These are phyloP conservation scores for Amniculicola lignicola DNA, from an alignment of 495 filamentous ascomycete species.

Conservation along the genomic window DNA sequence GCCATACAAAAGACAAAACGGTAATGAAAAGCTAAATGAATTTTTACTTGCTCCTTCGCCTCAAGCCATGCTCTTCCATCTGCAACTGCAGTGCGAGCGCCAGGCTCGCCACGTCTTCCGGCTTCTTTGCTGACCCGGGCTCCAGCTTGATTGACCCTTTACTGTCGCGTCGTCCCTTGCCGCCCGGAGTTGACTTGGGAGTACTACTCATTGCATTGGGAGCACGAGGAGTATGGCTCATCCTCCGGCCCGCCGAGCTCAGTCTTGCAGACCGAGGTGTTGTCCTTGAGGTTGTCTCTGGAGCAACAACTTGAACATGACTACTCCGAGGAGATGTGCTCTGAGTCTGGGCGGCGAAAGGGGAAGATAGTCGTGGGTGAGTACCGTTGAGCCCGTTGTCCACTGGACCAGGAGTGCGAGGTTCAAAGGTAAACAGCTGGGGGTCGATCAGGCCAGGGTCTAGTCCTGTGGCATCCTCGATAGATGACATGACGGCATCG, in stretches of 20 bases:
- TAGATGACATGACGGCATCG: conserved; percentile 23
- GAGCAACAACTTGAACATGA: no score
- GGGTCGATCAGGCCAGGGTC: not conserved
- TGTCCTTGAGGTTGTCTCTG: no score
- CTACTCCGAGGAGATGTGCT: no score
- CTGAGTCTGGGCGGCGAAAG: no score
- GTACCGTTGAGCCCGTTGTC: no score
- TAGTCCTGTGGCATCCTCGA: conserved; percentile 14
- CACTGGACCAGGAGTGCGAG: conserved; percentile 17
- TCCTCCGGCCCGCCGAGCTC: conserved; percentile 6
- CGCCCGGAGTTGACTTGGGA: conserved; percentile 10
- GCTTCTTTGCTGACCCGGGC: conserved; percentile 6
- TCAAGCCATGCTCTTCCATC: conserved; percentile 57
- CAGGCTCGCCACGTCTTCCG: conserved; percentile 31
- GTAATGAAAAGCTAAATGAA: no score
- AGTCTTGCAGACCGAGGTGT: no score
- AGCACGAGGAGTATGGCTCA: conserved; percentile 22
- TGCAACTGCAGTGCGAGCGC: conserved; percentile 57
- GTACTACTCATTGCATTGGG: conserved; percentile 4
- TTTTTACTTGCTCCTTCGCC: conserved; percentile 45
- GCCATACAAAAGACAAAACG: no score
- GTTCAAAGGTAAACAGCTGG: conserved; percentile 3
- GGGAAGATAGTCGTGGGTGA: no score
- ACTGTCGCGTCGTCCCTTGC: conserved; percentile 10
- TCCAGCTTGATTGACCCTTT: conserved; percentile 18